These are phyloP conservation scores for Sorghum bicolor DNA, from an alignment of 176 grass and related monocot genomes.

Conservation along the genomic window Sorghum_bicolor_NCBIv3 NC_012879.2:60308501-60309000, in stretches of 20 bases:
- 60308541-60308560: constrained; percentile 72
- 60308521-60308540: constrained; percentile 44
- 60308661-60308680: constrained; percentile 56
- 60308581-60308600: constrained; percentile 27
- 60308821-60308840: constrained; percentile 45
- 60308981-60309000: constrained; percentile 38
- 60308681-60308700: constrained; percentile 42
- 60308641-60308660: constrained; percentile 79
- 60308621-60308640: constrained; percentile 34
- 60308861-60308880: constrained; percentile 22
- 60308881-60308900: constrained; percentile 56
- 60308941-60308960: constrained; percentile 74
- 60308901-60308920: constrained; percentile 1
- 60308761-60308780: constrained; percentile 62
- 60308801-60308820: constrained; percentile 67
- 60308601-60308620: not conserved
- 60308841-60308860: constrained; percentile 68
- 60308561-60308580: constrained; percentile 67
- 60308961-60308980: constrained; percentile 57
- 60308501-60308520: constrained; percentile 53
- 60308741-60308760: constrained; percentile 31
- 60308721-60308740: constrained; percentile 59
- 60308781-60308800: constrained; percentile 76
- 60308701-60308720: constrained; percentile 67
- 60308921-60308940: constrained; percentile 39